Base-by-base conservation (phyloP, 441 rosid genomes). In the Brassica balearica region DNA sequence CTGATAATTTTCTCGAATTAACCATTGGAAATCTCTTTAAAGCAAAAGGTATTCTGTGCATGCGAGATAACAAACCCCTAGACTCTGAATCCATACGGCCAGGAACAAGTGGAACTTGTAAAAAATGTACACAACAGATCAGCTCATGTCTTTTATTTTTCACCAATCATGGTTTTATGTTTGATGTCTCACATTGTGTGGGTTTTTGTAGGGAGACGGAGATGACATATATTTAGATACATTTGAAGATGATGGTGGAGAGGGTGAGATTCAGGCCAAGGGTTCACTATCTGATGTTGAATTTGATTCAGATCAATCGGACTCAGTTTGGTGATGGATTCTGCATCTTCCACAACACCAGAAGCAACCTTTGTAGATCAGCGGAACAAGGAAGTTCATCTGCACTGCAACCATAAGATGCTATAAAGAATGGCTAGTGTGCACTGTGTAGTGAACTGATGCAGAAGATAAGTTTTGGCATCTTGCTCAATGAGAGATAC, bases 81-180 rank as follows among this genome's bases (percentile, higher is more conserved):
- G 34, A 29, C 34, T 29, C 34, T 29, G 34, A 29, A 29, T 48
- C 27, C n/a, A 32, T 62, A 68, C 20, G 70, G 25, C 58, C 65
- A 80, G 83, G 70, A 70, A 80, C 83, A 80, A 70, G 72, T 80
- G 73, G 83, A 80, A 65, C 80, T 80, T 59, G 80, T 20, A 46
- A 74, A 75, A 46, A 76, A 29, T 29, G 34, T 29, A 29, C 34
- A 29, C 5, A 29, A 29, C 34, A 29, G 34, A 34, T 34, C 9
- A 34, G 2, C 8, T 34, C 46, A 38, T 38, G 12, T n/a, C 15
- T 34, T 41, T 62, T 17, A 6, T 11, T 51, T 17, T 74, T 29
- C 38, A 59, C 63, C 17, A 41, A 4, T 48, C 68, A n/a, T 56
- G 53, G 14, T 0, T 58, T 66, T 66, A 55, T 9, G 69, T 75